Base-by-base conservation (phyloP, 2,329 filamentous ascomycete species). In the Chaetomium sp. region DNA sequence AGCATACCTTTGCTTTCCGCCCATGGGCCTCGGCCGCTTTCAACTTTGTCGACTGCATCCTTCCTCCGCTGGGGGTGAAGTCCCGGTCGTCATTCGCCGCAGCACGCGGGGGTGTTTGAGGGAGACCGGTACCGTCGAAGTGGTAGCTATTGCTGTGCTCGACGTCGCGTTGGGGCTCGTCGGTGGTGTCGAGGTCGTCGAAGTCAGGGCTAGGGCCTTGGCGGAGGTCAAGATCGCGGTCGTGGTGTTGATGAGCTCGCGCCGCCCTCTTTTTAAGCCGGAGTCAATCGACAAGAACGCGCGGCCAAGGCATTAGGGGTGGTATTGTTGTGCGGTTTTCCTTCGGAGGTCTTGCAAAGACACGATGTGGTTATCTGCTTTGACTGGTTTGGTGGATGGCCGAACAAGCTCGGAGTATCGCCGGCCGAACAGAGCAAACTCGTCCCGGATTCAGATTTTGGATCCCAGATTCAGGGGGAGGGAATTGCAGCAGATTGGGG, bases 1-100 rank as follows among this genome's bases (percentile, higher is more conserved):
- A 53, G 59, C 59, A 35, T 46, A 75, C 81, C 79, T 85, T 85
- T 66, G 79, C 79, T 76, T 82, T 84, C 67, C 81, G 79, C 71
- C 77, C 79, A 68, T 78, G 78, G 68, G 74, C 72, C 68, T 84
- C 81, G 69, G 77, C 74, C 70, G 19, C 19, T 27, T 79, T 81
- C 65, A 73, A 77, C 72, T 76, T 81, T 70, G 72, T 73, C 68
- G 76, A 66, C 70, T 78, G 76, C 79, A 79, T 79, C 64, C 73
- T 74, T 73, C 71, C 65, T 53, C 63, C 58, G 53, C 57, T 56
- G 52, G 47, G 56, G 56, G 55, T 55, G 46, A 19, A 44, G 47
- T 32, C 58, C 54, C 60, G 53, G 62, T 58, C 59, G 52, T 61
- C 64, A 62, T 63, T 55, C 62, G 58, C 60, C 33, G 54, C 19